Conservation (phyloP, 2,329 filamentous ascomycete species). For the Xylaria hypoxylon region DNA sequence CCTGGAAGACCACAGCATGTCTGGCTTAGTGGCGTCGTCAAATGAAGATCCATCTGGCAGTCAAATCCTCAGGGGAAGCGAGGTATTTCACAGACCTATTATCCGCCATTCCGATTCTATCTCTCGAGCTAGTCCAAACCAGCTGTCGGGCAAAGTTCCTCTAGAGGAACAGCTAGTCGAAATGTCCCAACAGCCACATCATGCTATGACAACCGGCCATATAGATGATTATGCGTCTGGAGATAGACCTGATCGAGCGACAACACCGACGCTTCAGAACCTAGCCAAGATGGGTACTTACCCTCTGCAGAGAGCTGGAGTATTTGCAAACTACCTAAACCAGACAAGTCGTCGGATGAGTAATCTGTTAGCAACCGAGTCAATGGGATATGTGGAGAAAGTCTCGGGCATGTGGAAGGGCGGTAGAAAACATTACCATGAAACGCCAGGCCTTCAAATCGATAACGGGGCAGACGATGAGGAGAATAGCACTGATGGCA, state of each 20-base stretch:
- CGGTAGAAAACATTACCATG: conserved; percentile 87
- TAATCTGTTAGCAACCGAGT: conserved; percentile 84
- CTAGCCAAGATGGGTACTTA: conserved; percentile 75
- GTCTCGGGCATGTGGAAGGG: conserved; percentile 98
- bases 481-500: conserved; percentile 68
- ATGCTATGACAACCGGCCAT: conserved; percentile 54
- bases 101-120: conserved; percentile 65
- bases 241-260: conserved; percentile 46
- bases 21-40: conserved; percentile 75
- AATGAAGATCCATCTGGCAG: conserved; percentile 87
- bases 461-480: conserved; percentile 67
- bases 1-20: conserved; percentile 77
- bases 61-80: conserved; percentile 87
- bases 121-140: conserved; percentile 45
- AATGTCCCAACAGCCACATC: conserved; percentile 36
- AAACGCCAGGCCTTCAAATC: conserved; percentile 62
- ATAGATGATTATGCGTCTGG: conserved; percentile 48
- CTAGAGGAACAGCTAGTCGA: conserved; percentile 38
- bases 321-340: conserved; percentile 84
- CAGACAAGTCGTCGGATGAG: conserved; percentile 84
- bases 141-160: conserved; percentile 34
- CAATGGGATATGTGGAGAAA: conserved; percentile 96
- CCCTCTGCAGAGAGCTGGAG: conserved; percentile 84
- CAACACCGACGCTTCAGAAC: conserved; percentile 62
- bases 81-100: conserved; percentile 86